Evolutionary conservation across 2,329 filamentous ascomycete genomes (phyloP).

Genomic region (Colletotrichum trifolii): DNA sequence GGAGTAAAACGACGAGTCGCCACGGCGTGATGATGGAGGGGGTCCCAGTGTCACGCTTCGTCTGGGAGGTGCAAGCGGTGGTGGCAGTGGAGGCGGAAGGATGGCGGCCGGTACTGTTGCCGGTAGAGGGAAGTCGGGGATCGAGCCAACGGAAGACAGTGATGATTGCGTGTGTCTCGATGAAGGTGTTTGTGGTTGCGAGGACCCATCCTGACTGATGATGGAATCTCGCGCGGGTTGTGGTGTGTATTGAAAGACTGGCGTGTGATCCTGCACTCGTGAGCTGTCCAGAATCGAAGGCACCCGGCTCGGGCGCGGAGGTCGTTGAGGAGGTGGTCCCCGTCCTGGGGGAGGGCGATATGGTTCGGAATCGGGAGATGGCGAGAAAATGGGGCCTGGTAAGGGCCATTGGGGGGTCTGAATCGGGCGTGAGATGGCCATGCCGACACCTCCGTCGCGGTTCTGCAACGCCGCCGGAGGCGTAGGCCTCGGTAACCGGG

Average conservation of each 20-base stretch:
- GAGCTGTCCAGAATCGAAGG: constrained; percentile 69
- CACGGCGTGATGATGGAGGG: constrained; percentile 69
- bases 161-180: constrained; percentile 64
- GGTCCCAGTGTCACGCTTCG: constrained; percentile 68
- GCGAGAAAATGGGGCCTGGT: constrained; percentile 51
- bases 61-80: constrained; percentile 48
- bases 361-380: constrained; percentile 49
- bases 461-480: constrained; percentile 48
- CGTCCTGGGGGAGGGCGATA: constrained; percentile 64
- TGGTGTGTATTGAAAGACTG: constrained; percentile 61
- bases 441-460: constrained; percentile 51
- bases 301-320: constrained; percentile 69
- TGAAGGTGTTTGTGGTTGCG: constrained; percentile 60
- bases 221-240: constrained; percentile 49
- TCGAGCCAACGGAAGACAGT: constrained; percentile 64
- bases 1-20: constrained; percentile 74
- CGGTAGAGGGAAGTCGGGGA: constrained; percentile 68
- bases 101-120: constrained; percentile 41
- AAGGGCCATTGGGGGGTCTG: constrained; percentile 68
- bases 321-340: constrained; percentile 65
- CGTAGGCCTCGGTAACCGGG: constrained; percentile 46
- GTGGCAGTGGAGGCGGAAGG: constrained; percentile 38
- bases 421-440: constrained; percentile 64
- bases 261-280: constrained; percentile 65
- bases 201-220: constrained; percentile 49